Conservation (phyloP, 352 stramenopile genomes). For the Pythium aphanidermatum region DNA sequence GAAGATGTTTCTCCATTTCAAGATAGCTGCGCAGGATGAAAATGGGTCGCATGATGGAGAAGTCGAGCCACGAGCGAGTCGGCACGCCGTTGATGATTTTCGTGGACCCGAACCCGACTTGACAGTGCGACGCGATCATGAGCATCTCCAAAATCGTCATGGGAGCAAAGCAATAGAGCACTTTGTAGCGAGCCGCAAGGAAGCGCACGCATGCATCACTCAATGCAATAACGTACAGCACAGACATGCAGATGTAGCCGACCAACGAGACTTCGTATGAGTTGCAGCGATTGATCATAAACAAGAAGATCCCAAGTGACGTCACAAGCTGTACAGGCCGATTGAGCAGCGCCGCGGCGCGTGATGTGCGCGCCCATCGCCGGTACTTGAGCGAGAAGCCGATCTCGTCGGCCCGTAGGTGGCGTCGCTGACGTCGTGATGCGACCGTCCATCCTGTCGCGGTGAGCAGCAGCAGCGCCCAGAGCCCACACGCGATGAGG, state of each 20-base stretch:
- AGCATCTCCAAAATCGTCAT: slow-evolving; percentile 71
- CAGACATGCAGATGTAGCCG: slow-evolving; percentile 61
- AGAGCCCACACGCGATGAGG: slow-evolving; percentile 39
- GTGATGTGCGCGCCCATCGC: slow-evolving; percentile 72
- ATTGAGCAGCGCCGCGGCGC: slow-evolving; percentile 66
- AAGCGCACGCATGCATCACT: slow-evolving; percentile 73
- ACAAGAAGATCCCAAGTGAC: slow-evolving; percentile 59
- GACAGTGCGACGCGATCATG: slow-evolving; percentile 63
- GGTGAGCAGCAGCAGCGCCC: slow-evolving; percentile 40
- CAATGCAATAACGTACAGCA: slow-evolving; percentile 52
- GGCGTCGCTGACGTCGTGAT: slow-evolving; percentile 50
- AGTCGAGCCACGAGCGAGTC: slow-evolving; percentile 78
- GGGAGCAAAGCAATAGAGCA: slow-evolving; percentile 70
- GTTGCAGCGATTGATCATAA: slow-evolving; percentile 64
- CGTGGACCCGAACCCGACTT: slow-evolving; percentile 69
- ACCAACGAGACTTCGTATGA: slow-evolving; percentile 64
- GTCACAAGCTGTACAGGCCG: slow-evolving; percentile 70
- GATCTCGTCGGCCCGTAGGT: slow-evolving; percentile 52
- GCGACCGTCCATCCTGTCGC: slow-evolving; percentile 43
- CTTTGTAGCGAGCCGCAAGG: slow-evolving; percentile 72
- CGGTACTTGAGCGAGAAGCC: slow-evolving; percentile 74
- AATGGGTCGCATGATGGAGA: slow-evolving; percentile 76
- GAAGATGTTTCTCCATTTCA: slow-evolving; percentile 79
- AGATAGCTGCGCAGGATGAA: slow-evolving; percentile 81
- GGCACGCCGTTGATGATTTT: slow-evolving; percentile 44